Evolutionary conservation across 495 filamentous ascomycete genomes (phyloP), one percentile per base, ranked within the genome.

Genomic region (Trichoderma reesei): DNA sequence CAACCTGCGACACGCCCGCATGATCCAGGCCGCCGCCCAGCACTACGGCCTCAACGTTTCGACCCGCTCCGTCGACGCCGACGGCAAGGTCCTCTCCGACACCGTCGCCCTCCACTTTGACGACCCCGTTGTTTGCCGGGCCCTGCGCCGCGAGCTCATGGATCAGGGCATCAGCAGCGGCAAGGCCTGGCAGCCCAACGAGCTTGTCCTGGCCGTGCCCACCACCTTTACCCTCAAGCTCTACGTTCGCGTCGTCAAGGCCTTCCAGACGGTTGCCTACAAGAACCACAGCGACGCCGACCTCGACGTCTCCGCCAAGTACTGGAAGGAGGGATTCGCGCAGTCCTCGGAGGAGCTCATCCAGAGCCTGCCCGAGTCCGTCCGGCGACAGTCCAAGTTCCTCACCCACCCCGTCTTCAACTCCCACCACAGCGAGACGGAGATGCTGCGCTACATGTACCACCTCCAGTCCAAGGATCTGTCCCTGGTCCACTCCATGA

Each of bases 341-440:
- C 39, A 42, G 41, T 63, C 63, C 5, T 62, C 65, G 18, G 60
- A 67, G 33, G 67, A 67, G 20, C 64, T 60, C 3, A 65, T 68
- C 18, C 67, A 78, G 31, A 66, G 74, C 5, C 70, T 89, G 44
- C 87, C 89, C 1, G 75, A 83, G 8, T 70, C 71, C 33, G 80
- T 97, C 62, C 85, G 84, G 69, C 85, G 94, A 71, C 90, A 82
- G 11, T 90, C 88, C 1, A 61, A 79, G 18, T 98, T 88, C 74
- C 78, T 98, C 46, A 91, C 89, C 7, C 95, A 98, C 72, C 91
- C 94, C 1, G 91, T 96, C 10, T 98, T 98, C 85, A 98, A 98
- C 78, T 88, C 87, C 26, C 87, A 98, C 74, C 94, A 96, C 77
- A 98, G 95, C 0, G 94, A 98, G 75, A 97, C 94, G 3, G 91